A percentile compares a stretch with the other conserved stretches of the same genome.
phyloP scores from a whole-genome alignment of 345 rosid species.

The Tarenaya hassleriana region DNA sequence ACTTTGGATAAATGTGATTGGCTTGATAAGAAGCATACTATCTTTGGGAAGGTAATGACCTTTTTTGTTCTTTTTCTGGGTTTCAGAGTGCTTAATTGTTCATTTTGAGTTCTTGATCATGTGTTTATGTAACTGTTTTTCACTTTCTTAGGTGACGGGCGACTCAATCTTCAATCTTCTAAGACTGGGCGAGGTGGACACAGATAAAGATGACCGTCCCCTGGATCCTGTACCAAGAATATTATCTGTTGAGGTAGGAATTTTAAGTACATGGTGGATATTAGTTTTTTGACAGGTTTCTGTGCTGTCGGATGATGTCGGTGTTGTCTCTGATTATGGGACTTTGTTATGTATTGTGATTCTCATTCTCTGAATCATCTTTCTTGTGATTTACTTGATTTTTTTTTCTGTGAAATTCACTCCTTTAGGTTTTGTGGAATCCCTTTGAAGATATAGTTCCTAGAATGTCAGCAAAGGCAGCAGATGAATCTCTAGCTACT shows the following conservation, averaged over 20 bases:
- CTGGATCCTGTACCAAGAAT: constrained; percentile 72
- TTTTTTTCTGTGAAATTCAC: background rate
- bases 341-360: constrained; percentile 11
- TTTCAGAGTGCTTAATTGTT: constrained; percentile 1
- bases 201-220: constrained; percentile 66
- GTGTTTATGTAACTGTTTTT: constrained; percentile 20
- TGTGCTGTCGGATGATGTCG: constrained; percentile 1
- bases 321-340: background rate
- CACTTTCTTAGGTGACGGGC: constrained; percentile 57
- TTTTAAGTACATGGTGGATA: background rate
- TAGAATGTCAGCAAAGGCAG: constrained; percentile 37
- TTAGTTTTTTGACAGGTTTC: constrained; percentile 1
- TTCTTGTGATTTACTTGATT: constrained; percentile 10
- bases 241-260: constrained; percentile 66
- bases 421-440: constrained; percentile 73
- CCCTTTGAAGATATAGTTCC: constrained; percentile 96
- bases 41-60: constrained; percentile 72
- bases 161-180: constrained; percentile 81
- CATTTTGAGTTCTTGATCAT: constrained; percentile 6
- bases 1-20: constrained; percentile 89
- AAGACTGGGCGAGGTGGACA: constrained; percentile 69
- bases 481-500: constrained; percentile 31
- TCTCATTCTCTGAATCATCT: background rate
- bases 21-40: constrained; percentile 79
- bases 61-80: background rate